phyloP scores from a whole-genome alignment of 805 yeast genomes.

The Brettanomyces sp. region DNA sequence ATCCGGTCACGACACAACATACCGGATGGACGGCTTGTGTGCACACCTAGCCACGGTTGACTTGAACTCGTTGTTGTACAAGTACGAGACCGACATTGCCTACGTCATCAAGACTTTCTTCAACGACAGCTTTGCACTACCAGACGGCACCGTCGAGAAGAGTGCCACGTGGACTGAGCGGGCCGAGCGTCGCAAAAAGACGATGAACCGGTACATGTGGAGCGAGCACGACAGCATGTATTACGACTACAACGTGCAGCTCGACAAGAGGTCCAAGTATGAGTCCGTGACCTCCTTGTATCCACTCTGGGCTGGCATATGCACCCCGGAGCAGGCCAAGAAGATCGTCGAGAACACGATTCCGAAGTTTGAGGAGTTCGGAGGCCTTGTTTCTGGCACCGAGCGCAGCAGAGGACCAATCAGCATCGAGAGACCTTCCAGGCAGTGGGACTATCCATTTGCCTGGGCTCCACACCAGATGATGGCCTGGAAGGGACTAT shows the following conservation, averaged over 20 bases:
- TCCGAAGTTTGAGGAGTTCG: conserved; percentile 68
- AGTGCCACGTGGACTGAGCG: conserved; percentile 52
- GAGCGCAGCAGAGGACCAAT: conserved; percentile 62
- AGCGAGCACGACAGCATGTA: conserved; percentile 67
- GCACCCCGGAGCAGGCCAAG: conserved; percentile 56
- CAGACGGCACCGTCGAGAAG: conserved; percentile 33
- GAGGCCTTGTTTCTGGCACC: conserved; percentile 86
- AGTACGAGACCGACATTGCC: conserved; percentile 84
- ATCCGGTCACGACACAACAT: conserved; percentile 92
- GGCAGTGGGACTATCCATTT: conserved; percentile 97
- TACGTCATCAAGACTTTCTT: conserved; percentile 47
- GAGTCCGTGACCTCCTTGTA: conserved; percentile 88
- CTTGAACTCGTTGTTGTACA: conserved; percentile 74
- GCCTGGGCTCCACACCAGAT: conserved; percentile 99
- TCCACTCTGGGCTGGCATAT: conserved; percentile 84
- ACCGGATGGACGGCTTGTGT: conserved; percentile 82
- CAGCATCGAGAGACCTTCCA: conserved; percentile 62
- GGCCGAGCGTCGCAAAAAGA: conserved; percentile 44
- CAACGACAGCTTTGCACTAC: conserved; percentile 34
- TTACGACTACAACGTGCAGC: conserved; percentile 72
- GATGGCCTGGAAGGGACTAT: conserved; percentile 82
- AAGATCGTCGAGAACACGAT: conserved; percentile 48
- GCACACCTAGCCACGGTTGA: conserved; percentile 89
- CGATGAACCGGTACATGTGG: conserved; percentile 72
- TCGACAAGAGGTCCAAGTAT: conserved; percentile 46